These are phyloP conservation scores for Suhomyces terraborum DNA, from an alignment of 1,139 yeast species.

Conservation along the genomic window DNA sequence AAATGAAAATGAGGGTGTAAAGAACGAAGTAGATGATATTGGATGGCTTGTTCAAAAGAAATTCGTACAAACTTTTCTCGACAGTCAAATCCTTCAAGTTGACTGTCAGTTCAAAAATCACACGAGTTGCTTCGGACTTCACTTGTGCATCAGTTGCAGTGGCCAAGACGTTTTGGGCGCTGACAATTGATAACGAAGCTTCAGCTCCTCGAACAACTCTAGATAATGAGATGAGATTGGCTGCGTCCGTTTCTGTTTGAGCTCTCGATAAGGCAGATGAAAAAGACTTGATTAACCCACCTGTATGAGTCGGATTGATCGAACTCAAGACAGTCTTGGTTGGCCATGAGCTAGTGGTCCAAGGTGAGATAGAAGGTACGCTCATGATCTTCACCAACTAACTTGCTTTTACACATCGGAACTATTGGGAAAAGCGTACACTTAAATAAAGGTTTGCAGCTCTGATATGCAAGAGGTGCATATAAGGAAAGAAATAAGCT, in stretches of 20 bases:
- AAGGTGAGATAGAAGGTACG: slow-evolving; percentile 15
- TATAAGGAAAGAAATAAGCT: not conserved
- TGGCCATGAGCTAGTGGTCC: slow-evolving; percentile 30
- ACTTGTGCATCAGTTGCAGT: slow-evolving; percentile 38
- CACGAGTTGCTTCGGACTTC: slow-evolving; percentile 34
- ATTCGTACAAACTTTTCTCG: slow-evolving; percentile 31
- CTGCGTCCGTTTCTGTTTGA: slow-evolving; percentile 14
- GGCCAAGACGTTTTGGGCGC: slow-evolving; percentile 39
- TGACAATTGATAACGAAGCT: slow-evolving; percentile 39
- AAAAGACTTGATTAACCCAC: slow-evolving; percentile 21
- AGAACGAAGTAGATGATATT: slow-evolving; percentile 35
- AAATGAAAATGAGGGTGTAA: slow-evolving; percentile 29
- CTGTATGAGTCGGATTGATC: slow-evolving; percentile 25
- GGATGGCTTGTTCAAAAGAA: slow-evolving; percentile 28
- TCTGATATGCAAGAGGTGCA: slow-evolving; percentile 2
- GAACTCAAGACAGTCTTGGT: slow-evolving; percentile 22
- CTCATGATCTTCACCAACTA: not conserved
- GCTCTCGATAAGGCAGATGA: slow-evolving; percentile 20
- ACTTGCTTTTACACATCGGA: not conserved
- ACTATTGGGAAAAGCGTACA: not conserved
- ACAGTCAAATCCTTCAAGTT: slow-evolving; percentile 32
- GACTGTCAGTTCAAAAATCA: slow-evolving; percentile 33
- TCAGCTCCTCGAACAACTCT: slow-evolving; percentile 37
- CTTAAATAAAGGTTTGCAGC: slow-evolving; percentile 3
- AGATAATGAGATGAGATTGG: slow-evolving; percentile 22